Evolutionary conservation across 352 stramenopile species (phyloP).

Genomic region (Lagenidium giganteum): DNA sequence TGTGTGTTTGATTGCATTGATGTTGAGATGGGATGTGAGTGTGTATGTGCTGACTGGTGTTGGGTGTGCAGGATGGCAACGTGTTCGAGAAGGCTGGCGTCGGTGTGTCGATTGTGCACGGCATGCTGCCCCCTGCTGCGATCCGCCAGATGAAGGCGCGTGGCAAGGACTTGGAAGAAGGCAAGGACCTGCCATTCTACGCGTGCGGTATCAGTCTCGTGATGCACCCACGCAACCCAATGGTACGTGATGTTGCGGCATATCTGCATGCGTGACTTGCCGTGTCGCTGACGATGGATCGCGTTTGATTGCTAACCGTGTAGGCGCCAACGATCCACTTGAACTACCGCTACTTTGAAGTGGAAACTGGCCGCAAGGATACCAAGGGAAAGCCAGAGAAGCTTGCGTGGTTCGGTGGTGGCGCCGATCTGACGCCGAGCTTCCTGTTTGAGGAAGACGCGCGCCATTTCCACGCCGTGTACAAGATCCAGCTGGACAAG

Average conservation of each 20-base stretch:
- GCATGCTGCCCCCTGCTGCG: slow-evolving; percentile 88
- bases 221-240: slow-evolving; percentile 94
- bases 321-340: slow-evolving; percentile 95
- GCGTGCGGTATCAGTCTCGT: slow-evolving; percentile 94
- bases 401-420: slow-evolving; percentile 94
- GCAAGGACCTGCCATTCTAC: slow-evolving; percentile 92
- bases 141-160: slow-evolving; percentile 76
- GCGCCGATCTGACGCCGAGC: slow-evolving; percentile 96
- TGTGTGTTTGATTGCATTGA: background rate
- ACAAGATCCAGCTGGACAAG: slow-evolving; percentile 93
- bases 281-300: no score
- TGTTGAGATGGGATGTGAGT: slow-evolving; percentile 6
- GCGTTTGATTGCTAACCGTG: slow-evolving; percentile 14
- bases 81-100: slow-evolving; percentile 98
- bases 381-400: slow-evolving; percentile 78
- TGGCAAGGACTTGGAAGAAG: slow-evolving; percentile 68
- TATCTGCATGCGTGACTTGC: no score
- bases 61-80: slow-evolving; percentile 82
- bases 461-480: slow-evolving; percentile 97
- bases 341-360: slow-evolving; percentile 99
- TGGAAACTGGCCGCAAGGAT: slow-evolving; percentile 68
- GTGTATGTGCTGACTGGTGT: slow-evolving; percentile 11
- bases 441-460: slow-evolving; percentile 97
- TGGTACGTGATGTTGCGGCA: slow-evolving; percentile 16
- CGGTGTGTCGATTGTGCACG: slow-evolving; percentile 97